These are phyloP conservation scores for Penicillium waksmanii DNA, from an alignment of 495 filamentous ascomycete genomes.

Conservation along the genomic window DNA sequence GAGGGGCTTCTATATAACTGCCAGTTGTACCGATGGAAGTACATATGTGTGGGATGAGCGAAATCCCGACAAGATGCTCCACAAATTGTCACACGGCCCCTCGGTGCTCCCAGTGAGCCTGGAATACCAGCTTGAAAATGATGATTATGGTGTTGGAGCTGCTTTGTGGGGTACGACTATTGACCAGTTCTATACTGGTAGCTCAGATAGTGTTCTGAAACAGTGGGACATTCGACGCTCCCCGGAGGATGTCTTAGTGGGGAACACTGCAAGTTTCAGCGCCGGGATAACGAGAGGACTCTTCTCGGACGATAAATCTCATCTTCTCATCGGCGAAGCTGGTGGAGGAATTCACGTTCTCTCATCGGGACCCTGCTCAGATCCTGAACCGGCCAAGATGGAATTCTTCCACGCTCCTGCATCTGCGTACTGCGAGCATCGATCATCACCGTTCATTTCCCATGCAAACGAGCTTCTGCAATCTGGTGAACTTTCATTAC, in stretches of 20 bases:
- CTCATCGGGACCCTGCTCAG: slow-evolving; percentile 42
- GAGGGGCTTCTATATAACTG: slow-evolving; percentile 66
- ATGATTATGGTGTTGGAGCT: slow-evolving; percentile 82
- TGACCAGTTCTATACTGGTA: slow-evolving; percentile 83
- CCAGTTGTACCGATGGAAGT: slow-evolving; percentile 81
- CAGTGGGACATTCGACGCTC: slow-evolving; percentile 78
- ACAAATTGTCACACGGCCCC: slow-evolving; percentile 68
- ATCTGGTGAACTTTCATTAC: slow-evolving; percentile 40
- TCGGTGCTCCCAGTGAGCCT: slow-evolving; percentile 66
- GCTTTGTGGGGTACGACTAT: slow-evolving; percentile 73
- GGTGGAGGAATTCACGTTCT: slow-evolving; percentile 74
- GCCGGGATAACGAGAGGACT: slow-evolving; percentile 62
- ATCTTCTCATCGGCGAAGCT: slow-evolving; percentile 75
- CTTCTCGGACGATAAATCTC: slow-evolving; percentile 72
- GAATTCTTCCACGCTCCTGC: slow-evolving; percentile 20
- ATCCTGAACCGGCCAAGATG: slow-evolving; percentile 11
- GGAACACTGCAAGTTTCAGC: slow-evolving; percentile 54
- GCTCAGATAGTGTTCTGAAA: slow-evolving; percentile 85
- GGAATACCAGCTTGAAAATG: slow-evolving; percentile 59
- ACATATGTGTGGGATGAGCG: slow-evolving; percentile 87
- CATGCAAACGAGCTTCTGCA: slow-evolving; percentile 34
- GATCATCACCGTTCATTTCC: slow-evolving; percentile 30
- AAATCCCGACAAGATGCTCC: slow-evolving; percentile 57
- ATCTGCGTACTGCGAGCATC: slow-evolving; percentile 15
- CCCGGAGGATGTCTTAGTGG: slow-evolving; percentile 62